Evolutionary conservation across 768 basidiomycete species (phyloP).

Genomic region (Panaeolus cyanescens): DNA sequence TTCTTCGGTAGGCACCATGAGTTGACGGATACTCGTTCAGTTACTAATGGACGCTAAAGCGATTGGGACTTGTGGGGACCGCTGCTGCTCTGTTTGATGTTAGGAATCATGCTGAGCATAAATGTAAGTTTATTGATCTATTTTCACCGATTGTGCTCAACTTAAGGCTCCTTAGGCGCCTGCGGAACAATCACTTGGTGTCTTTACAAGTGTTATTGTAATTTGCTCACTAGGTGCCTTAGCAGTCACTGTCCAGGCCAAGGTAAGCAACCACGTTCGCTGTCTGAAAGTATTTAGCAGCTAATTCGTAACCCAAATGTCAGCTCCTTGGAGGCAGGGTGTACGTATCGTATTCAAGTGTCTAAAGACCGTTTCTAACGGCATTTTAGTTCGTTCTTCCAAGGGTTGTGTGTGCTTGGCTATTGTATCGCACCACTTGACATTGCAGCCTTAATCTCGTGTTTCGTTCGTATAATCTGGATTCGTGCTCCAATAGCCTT

Average conservation of each 20-base stretch:
- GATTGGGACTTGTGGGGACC: constrained; percentile 99
- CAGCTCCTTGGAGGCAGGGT: constrained; percentile 83
- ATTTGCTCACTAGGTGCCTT: constrained; percentile 91
- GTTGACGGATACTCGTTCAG: neutral
- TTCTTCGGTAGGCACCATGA: constrained; percentile 57
- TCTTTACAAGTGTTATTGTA: constrained; percentile 94
- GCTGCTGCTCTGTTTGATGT: constrained; percentile 74
- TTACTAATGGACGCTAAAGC: constrained; percentile 37
- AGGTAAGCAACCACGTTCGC: constrained; percentile 46
- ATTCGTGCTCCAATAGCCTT: constrained; percentile 85
- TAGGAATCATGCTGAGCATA: constrained; percentile 84
- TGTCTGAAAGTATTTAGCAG: neutral
- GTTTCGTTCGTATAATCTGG: constrained; percentile 84
- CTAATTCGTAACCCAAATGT: constrained; percentile 1
- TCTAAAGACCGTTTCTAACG: neutral
- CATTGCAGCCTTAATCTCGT: constrained; percentile 85
- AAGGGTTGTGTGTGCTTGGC: constrained; percentile 91
- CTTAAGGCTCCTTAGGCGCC: constrained; percentile 64
- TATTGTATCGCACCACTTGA: constrained; percentile 95
- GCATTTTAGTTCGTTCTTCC: constrained; percentile 82
- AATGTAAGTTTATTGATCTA: constrained; percentile 52
- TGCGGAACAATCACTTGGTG: constrained; percentile 75
- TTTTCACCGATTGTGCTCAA: neutral
- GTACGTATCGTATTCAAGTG: constrained; percentile 40
- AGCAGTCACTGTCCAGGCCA: constrained; percentile 93